Base-by-base conservation (phyloP, 2,329 filamentous ascomycete species). In the Massarina eburnea region DNA sequence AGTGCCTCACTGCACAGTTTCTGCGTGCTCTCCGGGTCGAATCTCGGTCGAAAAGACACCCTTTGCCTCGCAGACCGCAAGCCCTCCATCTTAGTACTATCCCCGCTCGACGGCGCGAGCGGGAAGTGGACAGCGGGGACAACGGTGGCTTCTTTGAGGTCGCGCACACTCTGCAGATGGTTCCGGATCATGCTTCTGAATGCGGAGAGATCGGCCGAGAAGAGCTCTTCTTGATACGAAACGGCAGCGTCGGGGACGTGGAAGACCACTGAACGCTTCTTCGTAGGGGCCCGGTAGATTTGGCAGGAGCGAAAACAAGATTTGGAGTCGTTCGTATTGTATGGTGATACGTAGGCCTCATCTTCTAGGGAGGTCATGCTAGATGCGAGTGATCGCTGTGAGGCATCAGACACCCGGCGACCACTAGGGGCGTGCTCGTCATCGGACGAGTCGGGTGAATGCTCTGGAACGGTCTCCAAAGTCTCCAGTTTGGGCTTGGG, bases 1-100 rank as follows among this genome's bases (percentile, higher is more conserved):
- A 68, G 54, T 22, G 59, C 64, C 30, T 68, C 62, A 8, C 41
- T 45, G 39, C 66, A 69, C 37, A 68, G 41, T 39, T 49, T 46
- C 39, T 45, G 54, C 32, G 63, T 52, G 19, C 54, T 56, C 39
- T 45, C 40, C 3, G 66, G 61, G 35, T 69, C 61, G 42, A 68
- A 69, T 12, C 64, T 51, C 27, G 58, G 55, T 7, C 64, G 62
- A 29, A 59, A 65, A 20, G 8, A 41, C 26, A 57, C 37, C 2
- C 29, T 46, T 46, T 45, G 59, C 39, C 62, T 52, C 8, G 32
- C 41, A 43, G 48, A 39, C 10, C 57, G 49, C 17, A 54, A 26
- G 12, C 35, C 41, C 8, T 65, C 54, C 43, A 42, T 39, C 9
- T 39, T 56, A 48, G 2, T 54, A 47, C 15, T 43, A 32, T 8